Percentiles rank a stretch among this genome's conserved stretches.
These are phyloP conservation scores for Tetrapisispora nanseiensis DNA, from an alignment of 805 yeast species.

Conservation along the genomic window DNA sequence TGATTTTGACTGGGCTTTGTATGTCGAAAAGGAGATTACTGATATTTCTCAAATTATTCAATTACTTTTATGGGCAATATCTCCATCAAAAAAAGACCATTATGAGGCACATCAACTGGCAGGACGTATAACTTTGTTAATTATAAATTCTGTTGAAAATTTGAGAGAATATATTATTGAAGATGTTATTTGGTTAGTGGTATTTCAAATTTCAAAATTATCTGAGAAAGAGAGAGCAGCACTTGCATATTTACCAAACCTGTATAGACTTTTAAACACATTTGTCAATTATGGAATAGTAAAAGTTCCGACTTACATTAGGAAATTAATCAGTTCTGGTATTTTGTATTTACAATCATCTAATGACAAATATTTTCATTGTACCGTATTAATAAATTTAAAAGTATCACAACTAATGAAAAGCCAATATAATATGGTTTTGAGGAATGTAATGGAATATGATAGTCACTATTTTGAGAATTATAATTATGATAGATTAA, in stretches of 20 bases:
- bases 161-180: conserved; percentile 29
- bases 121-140: conserved; percentile 22
- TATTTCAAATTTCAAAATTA: conserved; percentile 31
- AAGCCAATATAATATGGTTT: conserved; percentile 46
- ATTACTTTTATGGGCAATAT: conserved; percentile 25
- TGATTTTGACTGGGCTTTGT: conserved; percentile 26
- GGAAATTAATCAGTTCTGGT: conserved; percentile 81
- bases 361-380: conserved; percentile 43
- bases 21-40: conserved; percentile 21
- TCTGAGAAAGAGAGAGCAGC: conserved; percentile 20
- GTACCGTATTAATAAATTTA: conserved; percentile 46
- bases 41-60: conserved; percentile 20
- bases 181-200: conserved; percentile 28
- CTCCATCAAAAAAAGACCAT: conserved; percentile 22
- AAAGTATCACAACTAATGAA: conserved; percentile 42
- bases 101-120: conserved; percentile 27
- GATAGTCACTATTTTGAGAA: conserved; percentile 29
- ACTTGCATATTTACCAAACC: conserved; percentile 22
- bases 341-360: conserved; percentile 53
- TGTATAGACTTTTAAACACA: conserved; percentile 39
- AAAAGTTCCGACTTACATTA: conserved; percentile 50
- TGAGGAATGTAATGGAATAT: conserved; percentile 40
- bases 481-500: conserved; percentile 25
- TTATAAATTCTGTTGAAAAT: conserved; percentile 21
- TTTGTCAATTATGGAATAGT: conserved; percentile 34